Percentiles rank a stretch among this genome's conserved stretches.
Evolutionary conservation across 129 eudicot species (phyloP).

Genomic region (Arctium minus): DNA sequence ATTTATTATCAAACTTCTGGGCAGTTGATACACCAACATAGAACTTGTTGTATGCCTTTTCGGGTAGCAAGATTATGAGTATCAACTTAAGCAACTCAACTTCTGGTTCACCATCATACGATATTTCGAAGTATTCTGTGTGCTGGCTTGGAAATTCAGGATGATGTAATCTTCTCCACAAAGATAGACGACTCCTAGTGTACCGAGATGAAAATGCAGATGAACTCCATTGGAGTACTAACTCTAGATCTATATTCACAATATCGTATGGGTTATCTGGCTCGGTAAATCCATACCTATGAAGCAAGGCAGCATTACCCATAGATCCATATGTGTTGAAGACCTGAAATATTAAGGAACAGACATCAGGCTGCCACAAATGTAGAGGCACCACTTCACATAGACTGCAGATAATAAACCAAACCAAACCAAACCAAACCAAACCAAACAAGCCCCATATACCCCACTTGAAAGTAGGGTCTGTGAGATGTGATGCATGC

Average conservation of each 20-base stretch:
- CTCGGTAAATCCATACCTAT: conserved; percentile 93
- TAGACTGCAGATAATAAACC: not conserved
- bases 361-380: not conserved
- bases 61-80: conserved; percentile 53
- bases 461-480: not conserved
- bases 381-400: not conserved
- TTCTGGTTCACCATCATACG: conserved; percentile 82
- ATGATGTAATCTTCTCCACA: conserved; percentile 60
- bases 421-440: not conserved
- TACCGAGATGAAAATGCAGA: conserved; percentile 63
- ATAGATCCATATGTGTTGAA: conserved; percentile 86
- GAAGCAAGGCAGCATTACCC: conserved; percentile 98
- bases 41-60: conserved; percentile 47
- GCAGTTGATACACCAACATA: conserved; percentile 28
- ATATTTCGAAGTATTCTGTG: conserved; percentile 79
- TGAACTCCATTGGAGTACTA: conserved; percentile 70
- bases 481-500: not conserved
- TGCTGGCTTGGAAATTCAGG: conserved; percentile 51
- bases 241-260: conserved; percentile 78
- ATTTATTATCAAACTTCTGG: not conserved
- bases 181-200: conserved; percentile 55
- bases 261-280: conserved; percentile 74
- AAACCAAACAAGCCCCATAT: not conserved
- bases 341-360: conserved; percentile 42
- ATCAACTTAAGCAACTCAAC: conserved; percentile 67